A percentile compares a stretch with the other conserved stretches of the same genome.
Conservation (phyloP, 148 eudicot species). For the Dianthus caryophyllus region DNA sequence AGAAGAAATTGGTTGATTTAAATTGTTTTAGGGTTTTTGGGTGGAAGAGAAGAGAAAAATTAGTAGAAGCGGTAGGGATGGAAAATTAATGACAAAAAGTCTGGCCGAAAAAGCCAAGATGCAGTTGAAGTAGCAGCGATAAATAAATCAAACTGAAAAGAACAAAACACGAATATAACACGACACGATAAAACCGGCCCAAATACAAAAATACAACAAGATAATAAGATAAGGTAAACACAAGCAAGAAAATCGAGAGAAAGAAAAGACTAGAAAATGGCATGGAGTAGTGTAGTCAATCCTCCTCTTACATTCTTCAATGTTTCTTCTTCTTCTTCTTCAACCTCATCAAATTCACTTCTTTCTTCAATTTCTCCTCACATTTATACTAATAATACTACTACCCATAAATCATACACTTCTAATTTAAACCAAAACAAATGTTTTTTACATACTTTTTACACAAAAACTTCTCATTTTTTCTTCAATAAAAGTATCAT, state of each 20-base stretch:
- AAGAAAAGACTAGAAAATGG: conserved; percentile 15
- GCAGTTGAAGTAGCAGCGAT: too few relatives aligned
- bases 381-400: not conserved
- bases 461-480: not conserved
- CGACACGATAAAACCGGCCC: too few relatives aligned
- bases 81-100: too few relatives aligned
- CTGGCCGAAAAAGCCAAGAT: too few relatives aligned
- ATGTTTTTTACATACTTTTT: conserved; percentile 10
- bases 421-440: conserved; percentile 1
- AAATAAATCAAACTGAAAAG: too few relatives aligned
- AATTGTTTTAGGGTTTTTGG: too few relatives aligned
- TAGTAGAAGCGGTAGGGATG: too few relatives aligned
- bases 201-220: not conserved
- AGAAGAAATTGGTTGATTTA: too few relatives aligned
- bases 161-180: too few relatives aligned
- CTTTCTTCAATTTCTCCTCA: conserved; percentile 6
- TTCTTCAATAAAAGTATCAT: conserved; percentile 19
- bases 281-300: conserved; percentile 19
- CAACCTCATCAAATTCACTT: conserved; percentile 7
- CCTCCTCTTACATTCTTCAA: not conserved
- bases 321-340: not conserved
- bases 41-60: too few relatives aligned
- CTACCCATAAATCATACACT: not conserved
- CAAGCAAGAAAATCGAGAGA: not conserved
- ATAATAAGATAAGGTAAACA: conserved; percentile 27